phyloP scores from a whole-genome alignment of 331 rosid species.

The Quercus tomentella region DNA sequence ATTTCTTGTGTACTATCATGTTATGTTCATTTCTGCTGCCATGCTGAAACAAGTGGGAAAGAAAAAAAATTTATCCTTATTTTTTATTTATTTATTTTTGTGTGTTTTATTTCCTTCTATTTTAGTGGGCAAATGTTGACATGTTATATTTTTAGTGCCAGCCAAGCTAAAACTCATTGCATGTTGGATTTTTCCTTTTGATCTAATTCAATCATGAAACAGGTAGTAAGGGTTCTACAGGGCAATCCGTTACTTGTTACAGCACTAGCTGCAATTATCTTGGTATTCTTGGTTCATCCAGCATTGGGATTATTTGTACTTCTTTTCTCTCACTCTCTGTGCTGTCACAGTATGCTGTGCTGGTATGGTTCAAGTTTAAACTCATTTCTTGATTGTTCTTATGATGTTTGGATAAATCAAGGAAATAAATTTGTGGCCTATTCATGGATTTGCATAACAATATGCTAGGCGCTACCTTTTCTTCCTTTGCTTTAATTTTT shows the following conservation, averaged over 20 bases:
- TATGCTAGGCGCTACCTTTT: background rate
- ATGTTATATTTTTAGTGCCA: constrained; percentile 9
- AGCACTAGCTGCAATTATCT: constrained; percentile 61
- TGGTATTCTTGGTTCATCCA: constrained; percentile 86
- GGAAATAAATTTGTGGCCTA: background rate
- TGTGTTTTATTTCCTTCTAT: background rate
- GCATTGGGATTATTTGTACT: constrained; percentile 70
- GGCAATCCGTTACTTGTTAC: constrained; percentile 58
- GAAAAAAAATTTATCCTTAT: background rate
- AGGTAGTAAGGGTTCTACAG: constrained; percentile 70
- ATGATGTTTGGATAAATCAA: background rate
- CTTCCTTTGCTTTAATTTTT: too few relatives aligned
- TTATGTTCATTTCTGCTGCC: background rate
- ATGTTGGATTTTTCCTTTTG: constrained; percentile 23
- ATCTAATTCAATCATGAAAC: constrained; percentile 22
- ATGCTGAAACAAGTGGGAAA: background rate
- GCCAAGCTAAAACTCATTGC: too few relatives aligned
- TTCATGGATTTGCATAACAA: background rate
- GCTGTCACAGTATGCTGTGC: constrained; percentile 87
- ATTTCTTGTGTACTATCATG: background rate
- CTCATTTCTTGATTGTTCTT: background rate
- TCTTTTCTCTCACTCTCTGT: constrained; percentile 61
- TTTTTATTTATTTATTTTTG: background rate
- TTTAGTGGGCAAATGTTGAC: constrained; percentile 11
- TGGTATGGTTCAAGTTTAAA: constrained; percentile 46